Percentiles rank a stretch among this genome's conserved stretches.
These are phyloP conservation scores for Ophiostoma pallidulum DNA, from an alignment of 2,329 filamentous ascomycete species.

Conservation along the genomic window DNA sequence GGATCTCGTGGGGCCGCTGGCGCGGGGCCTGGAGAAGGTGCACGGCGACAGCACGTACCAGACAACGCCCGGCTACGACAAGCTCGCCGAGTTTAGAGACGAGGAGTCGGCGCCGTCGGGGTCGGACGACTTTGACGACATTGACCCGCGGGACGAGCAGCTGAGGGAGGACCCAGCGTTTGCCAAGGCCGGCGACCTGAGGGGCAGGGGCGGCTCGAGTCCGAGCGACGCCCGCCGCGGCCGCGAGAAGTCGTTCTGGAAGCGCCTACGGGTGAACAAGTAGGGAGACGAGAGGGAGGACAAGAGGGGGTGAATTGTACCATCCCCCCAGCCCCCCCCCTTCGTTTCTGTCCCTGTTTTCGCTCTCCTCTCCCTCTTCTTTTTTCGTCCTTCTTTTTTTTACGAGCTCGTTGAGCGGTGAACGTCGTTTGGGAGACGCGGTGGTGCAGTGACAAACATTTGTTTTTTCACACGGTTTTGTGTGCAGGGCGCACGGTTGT, in stretches of 20 bases:
- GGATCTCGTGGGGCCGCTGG: slow-evolving; percentile 23
- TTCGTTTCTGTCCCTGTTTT: neutral
- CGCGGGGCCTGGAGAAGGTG: slow-evolving; percentile 27
- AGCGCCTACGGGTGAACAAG: slow-evolving; percentile 19
- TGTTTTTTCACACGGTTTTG: no score
- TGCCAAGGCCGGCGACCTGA: slow-evolving; percentile 18
- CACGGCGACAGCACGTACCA: slow-evolving; percentile 11
- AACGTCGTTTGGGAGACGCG: no score
- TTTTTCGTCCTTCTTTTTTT: no score
- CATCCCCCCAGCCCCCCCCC: no score
- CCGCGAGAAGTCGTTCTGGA: slow-evolving; percentile 20
- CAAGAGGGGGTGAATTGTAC: no score
- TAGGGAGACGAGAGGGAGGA: slow-evolving; percentile 2
- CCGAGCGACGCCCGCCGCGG: slow-evolving; percentile 10
- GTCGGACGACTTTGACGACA: slow-evolving; percentile 28
- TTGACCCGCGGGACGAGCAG: slow-evolving; percentile 37
- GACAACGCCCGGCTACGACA: slow-evolving; percentile 14
- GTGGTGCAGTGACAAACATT: no score
- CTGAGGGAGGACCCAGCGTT: slow-evolving; percentile 36
- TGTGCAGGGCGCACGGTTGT: no score
- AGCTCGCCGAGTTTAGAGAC: slow-evolving; percentile 15
- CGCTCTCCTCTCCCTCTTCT: neutral
- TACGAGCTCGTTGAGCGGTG: no score
- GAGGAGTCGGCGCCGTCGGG: slow-evolving; percentile 1
- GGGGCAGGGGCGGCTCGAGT: neutral